Conservation (phyloP, 352 stramenopile genomes). For the Globisporangium apiculatum region DNA sequence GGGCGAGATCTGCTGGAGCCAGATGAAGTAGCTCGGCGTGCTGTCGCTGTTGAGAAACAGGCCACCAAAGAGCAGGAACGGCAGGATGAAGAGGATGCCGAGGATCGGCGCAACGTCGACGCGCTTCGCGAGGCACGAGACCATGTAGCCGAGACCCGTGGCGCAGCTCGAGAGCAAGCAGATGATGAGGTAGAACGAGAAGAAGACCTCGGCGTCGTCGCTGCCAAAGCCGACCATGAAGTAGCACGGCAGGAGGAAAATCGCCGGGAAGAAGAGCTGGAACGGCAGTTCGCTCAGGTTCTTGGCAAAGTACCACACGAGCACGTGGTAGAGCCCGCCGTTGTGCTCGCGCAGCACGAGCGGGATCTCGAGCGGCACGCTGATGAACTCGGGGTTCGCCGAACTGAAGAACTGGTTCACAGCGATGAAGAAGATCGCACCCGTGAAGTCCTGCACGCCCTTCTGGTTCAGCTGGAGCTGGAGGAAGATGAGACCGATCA, state of each 20-base stretch:
- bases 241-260: slow-evolving; percentile 28
- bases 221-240: slow-evolving; percentile 32
- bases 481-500: slow-evolving; percentile 29
- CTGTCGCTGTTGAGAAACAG: slow-evolving; percentile 28
- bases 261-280: slow-evolving; percentile 24
- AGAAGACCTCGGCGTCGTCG: slow-evolving; percentile 24
- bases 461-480: slow-evolving; percentile 21
- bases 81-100: slow-evolving; percentile 24
- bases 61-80: slow-evolving; percentile 27
- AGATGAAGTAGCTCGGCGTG: slow-evolving; percentile 26
- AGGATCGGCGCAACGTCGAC: slow-evolving; percentile 25
- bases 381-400: slow-evolving; percentile 25
- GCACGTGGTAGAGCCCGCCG: slow-evolving; percentile 23
- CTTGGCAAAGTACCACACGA: slow-evolving; percentile 34
- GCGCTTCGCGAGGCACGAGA: slow-evolving; percentile 22
- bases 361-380: slow-evolving; percentile 28
- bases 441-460: slow-evolving; percentile 29
- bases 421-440: slow-evolving; percentile 32
- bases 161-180: slow-evolving; percentile 15
- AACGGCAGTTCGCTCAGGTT: slow-evolving; percentile 29
- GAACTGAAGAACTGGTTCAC: slow-evolving; percentile 25
- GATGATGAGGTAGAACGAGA: slow-evolving; percentile 25
- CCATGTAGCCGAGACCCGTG: slow-evolving; percentile 23
- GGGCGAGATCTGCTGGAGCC: slow-evolving; percentile 28
- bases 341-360: slow-evolving; percentile 30